Evolutionary conservation across 768 basidiomycete species (phyloP), one percentile per base, ranked within the genome.

Genomic region (Macrolepiota dolichaula): DNA sequence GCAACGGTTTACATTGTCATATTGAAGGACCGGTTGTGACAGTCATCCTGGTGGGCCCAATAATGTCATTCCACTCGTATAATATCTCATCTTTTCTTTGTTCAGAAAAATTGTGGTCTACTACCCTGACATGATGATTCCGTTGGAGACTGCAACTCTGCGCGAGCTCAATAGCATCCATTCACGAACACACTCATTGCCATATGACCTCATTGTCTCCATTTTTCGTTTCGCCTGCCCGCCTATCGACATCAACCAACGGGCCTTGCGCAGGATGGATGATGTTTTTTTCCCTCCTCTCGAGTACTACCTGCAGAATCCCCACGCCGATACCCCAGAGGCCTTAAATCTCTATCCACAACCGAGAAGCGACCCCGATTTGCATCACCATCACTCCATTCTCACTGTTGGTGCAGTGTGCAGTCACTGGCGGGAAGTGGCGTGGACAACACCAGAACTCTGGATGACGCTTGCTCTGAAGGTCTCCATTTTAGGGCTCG

Each of bases 171-270:
- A 56, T 42, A 13, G 11, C 7, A 5, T 44, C 24, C 55, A 24
- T n/a, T 36, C 55, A 2, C 17, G 15, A n/a, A 5, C 55, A n/a
- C 44, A 36, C 27, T 44, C 15, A 11, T 17, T 56, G 6, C 55
- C 55, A 46, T 27, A 13, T 27, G 55, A 56, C 3, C 13, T 47
- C 3, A 27, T 56, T 7, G 51, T n/a, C 29, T 24, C 32, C 51
- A 52, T 52, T 15, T 52, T 52, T 29, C 13, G 9, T 36, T 40
- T 67, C 65, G 50, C 56, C 49, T 46, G 63, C 22, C 17, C 44
- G 17, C 63, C 57, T 12, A 60, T 40, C 11, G 51, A 60, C 40
- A 37, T 50, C 44, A 24, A 42, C 10, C 24, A 13, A 42, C 27
- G 47, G 36, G 9, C 36, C 32, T 42, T 57, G 27, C 24, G 24